Percentiles rank a stretch among this genome's conserved stretches.
phyloP scores from a whole-genome alignment of 345 rosid species.

The Lumnitzera littorea region DNA sequence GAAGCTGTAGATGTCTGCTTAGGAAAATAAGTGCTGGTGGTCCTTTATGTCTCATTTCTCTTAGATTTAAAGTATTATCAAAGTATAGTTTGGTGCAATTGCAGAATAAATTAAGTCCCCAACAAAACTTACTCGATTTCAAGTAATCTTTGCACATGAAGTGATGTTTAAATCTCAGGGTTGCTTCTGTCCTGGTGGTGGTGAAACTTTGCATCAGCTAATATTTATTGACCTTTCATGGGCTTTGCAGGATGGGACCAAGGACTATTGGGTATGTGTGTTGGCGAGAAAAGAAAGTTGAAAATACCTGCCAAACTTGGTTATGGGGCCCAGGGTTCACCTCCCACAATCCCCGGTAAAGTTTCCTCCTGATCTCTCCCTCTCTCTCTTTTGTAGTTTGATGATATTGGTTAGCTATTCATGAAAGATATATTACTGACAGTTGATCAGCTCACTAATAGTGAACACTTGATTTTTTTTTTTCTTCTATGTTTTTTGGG shows the following conservation, averaged over 20 bases:
- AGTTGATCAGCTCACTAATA: too few relatives aligned
- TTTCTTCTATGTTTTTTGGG: too few relatives aligned
- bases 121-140: not conserved
- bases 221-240: not conserved
- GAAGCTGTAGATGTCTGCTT: too few relatives aligned
- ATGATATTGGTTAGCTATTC: not conserved
- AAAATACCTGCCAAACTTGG: slow-evolving; percentile 95
- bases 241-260: slow-evolving; percentile 84
- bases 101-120: too few relatives aligned
- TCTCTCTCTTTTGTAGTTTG: not conserved
- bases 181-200: not conserved
- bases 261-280: slow-evolving; percentile 79
- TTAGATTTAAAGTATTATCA: too few relatives aligned
- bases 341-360: slow-evolving; percentile 93
- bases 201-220: not conserved
- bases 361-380: not conserved
- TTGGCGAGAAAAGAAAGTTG: slow-evolving; percentile 89
- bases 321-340: slow-evolving; percentile 84
- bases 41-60: too few relatives aligned
- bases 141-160: not conserved
- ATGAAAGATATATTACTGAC: too few relatives aligned
- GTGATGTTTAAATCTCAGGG: not conserved
- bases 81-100: too few relatives aligned
- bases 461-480: too few relatives aligned
- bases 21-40: too few relatives aligned